Evolutionary conservation across 768 basidiomycete species (phyloP).

Genomic region (Tricholoma saponaceum): DNA sequence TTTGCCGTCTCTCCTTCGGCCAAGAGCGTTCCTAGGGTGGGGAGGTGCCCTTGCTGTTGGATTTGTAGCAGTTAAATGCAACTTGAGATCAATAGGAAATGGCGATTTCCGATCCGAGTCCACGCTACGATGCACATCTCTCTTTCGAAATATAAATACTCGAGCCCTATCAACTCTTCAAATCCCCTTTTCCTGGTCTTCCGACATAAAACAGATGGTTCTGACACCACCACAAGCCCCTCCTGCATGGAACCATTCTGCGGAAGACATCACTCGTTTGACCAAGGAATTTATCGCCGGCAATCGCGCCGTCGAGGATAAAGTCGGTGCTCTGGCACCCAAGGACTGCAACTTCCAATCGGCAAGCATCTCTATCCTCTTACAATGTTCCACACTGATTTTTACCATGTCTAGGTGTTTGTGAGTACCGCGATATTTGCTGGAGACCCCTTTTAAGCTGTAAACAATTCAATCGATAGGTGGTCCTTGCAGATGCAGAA

Average conservation of each 20-base stretch:
- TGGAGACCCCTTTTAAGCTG: conserved; percentile 14
- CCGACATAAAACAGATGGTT: conserved; percentile 35
- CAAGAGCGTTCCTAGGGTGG: conserved; percentile 28
- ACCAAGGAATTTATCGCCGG: conserved; percentile 57
- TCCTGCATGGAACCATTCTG: conserved; percentile 62
- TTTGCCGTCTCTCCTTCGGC: conserved; percentile 18
- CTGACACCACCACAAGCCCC: conserved; percentile 63
- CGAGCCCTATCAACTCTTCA: conserved; percentile 25
- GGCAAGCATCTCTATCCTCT: conserved; percentile 34
- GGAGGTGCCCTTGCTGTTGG: conserved; percentile 37
- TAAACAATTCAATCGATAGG: conserved; percentile 28
- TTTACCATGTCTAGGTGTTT: conserved; percentile 50
- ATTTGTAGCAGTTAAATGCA: conserved; percentile 32
- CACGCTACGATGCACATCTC: conserved; percentile 18
- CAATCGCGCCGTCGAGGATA: conserved; percentile 52
- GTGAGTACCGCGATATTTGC: conserved; percentile 39
- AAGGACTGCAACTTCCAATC: conserved; percentile 63
- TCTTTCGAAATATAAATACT: conserved; percentile 12
- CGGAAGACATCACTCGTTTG: conserved; percentile 52
- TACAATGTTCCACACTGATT: conserved; percentile 2
- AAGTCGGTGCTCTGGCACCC: conserved; percentile 51
- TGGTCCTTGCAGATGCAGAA: conserved; percentile 57
- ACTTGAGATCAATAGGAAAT: conserved; percentile 35
- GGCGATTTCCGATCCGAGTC: conserved; percentile 37
- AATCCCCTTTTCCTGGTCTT: conserved; percentile 24